phyloP scores from a whole-genome alignment of 2,329 filamentous ascomycete genomes.

The Hypoxylon sp. region DNA sequence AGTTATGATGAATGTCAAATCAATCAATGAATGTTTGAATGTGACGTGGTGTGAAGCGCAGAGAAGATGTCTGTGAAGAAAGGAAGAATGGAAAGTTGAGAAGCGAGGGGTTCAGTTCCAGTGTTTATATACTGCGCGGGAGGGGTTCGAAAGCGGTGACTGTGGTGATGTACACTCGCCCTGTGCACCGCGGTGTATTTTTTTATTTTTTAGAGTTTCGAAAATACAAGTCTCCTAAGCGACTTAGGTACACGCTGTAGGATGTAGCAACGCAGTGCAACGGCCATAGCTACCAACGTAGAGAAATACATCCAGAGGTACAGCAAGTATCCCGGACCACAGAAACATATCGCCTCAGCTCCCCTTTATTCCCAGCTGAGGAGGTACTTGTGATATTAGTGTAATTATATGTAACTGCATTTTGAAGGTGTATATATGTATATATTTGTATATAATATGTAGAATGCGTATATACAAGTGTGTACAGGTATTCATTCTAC shows the following conservation, averaged over 20 bases:
- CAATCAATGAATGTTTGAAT: background rate
- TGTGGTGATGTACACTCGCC: no score
- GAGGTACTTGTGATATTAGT: background rate
- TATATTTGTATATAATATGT: background rate
- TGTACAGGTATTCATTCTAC: no score
- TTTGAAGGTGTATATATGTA: background rate
- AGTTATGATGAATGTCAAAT: background rate
- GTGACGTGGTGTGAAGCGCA: background rate
- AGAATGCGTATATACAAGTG: background rate
- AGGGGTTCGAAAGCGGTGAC: background rate
- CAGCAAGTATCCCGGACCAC: background rate
- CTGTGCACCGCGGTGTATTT: no score
- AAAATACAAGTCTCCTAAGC: no score
- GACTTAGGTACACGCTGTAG: no score
- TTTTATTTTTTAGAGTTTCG: no score
- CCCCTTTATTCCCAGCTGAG: background rate
- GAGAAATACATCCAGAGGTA: background rate
- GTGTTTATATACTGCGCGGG: background rate
- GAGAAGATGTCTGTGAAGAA: constrained; percentile 3
- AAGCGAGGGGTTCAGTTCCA: no score
- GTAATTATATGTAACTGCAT: background rate
- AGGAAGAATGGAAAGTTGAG: constrained; percentile 6
- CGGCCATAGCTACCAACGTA: no score
- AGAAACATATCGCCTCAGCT: no score
- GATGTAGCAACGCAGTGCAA: no score